Conservation (phyloP, 805 yeast genomes). For the Metschnikowia proteae region DNA sequence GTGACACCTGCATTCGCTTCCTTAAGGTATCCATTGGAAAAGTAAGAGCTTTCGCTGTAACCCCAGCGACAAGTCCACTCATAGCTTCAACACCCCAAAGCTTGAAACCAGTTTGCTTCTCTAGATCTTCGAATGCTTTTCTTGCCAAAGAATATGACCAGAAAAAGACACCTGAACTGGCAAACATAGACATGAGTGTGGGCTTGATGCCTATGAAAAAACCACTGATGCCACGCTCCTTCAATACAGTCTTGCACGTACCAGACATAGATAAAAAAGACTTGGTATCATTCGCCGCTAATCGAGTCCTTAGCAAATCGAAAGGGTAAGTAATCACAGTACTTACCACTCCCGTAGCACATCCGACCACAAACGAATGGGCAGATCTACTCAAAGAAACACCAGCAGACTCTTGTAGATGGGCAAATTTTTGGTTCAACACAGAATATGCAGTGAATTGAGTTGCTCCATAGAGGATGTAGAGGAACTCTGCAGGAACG, state of each 20-base stretch:
- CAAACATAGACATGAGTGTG: conserved; percentile 58
- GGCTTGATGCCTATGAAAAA: conserved; percentile 50
- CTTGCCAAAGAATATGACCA: conserved; percentile 58
- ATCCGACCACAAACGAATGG: conserved; percentile 62
- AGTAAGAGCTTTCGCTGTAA: conserved; percentile 62
- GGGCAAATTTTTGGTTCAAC: conserved; percentile 43
- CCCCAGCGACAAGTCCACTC: conserved; percentile 76
- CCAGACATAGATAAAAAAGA: conserved; percentile 36
- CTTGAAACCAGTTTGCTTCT: conserved; percentile 7
- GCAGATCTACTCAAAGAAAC: conserved; percentile 29
- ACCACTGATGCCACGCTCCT: conserved; percentile 38
- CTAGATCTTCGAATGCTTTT: conserved; percentile 26
- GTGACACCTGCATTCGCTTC: conserved; percentile 65
- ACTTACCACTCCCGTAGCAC: conserved; percentile 71
- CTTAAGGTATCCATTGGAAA: conserved; percentile 87
- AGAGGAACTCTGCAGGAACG: conserved; percentile 84
- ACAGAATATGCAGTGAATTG: conserved; percentile 75
- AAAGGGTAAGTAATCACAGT: conserved; percentile 80
- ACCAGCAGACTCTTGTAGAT: conserved; percentile 21
- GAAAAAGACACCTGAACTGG: conserved; percentile 73
- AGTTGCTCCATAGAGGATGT: conserved; percentile 75
- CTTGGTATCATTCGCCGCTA: conserved; percentile 58
- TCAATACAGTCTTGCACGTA: conserved; percentile 25
- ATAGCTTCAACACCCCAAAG: conserved; percentile 47
- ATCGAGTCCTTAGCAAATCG: conserved; percentile 82